These are phyloP conservation scores for Fusarium globosum DNA, from an alignment of 2,329 filamentous ascomycete genomes.

Conservation along the genomic window DNA sequence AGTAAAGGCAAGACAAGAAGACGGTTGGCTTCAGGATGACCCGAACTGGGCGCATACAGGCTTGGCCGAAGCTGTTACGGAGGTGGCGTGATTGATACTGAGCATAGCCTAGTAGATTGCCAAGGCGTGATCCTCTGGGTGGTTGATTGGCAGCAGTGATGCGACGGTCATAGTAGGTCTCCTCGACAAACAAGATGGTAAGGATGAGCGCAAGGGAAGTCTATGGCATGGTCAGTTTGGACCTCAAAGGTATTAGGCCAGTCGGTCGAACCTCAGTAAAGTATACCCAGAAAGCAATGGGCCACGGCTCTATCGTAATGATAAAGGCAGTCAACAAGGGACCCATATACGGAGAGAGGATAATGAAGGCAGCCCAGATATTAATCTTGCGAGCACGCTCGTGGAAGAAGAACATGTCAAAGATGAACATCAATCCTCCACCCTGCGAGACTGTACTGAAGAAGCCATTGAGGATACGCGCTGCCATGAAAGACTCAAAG, in stretches of 20 bases:
- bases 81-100: neutral
- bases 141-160: neutral
- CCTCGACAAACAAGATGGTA: neutral
- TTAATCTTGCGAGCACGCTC: neutral
- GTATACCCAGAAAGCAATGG: neutral
- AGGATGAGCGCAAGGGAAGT: neutral
- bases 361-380: neutral
- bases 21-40: neutral
- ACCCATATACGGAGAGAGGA: neutral
- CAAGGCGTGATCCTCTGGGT: neutral
- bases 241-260: rapidly evolving
- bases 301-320: neutral
- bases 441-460: neutral
- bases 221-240: neutral
- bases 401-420: neutral
- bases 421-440: neutral
- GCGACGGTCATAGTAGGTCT: neutral
- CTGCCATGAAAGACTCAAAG: neutral
- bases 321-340: neutral
- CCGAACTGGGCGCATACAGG: neutral
- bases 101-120: neutral
- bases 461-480: neutral
- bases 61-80: neutral
- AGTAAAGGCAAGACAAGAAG: neutral
- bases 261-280: neutral